A percentile compares a stretch with the other conserved stretches of the same genome.
Evolutionary conservation across 345 rosid species (phyloP).

Genomic region (Odontarrhena argentea): DNA sequence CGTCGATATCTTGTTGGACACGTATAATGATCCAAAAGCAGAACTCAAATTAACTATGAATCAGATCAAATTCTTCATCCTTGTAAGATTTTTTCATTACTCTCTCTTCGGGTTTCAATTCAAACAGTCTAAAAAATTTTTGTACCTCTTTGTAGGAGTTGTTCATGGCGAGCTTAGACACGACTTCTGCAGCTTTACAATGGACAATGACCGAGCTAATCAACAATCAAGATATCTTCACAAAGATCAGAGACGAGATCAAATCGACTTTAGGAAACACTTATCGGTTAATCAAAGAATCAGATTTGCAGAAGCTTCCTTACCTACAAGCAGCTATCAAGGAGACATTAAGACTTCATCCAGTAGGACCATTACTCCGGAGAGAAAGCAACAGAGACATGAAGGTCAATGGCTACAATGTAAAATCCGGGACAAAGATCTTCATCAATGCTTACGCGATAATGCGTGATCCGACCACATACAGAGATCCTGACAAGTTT

Average conservation of each 20-base stretch:
- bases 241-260: conserved; percentile 61
- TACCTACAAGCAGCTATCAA: conserved; percentile 64
- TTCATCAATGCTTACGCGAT: conserved; percentile 41
- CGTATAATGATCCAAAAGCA: conserved; percentile 49
- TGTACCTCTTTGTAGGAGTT: conserved; percentile 28
- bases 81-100: conserved; percentile 43
- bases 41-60: conserved; percentile 58
- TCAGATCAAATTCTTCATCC: conserved; percentile 66
- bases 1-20: conserved; percentile 63
- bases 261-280: conserved; percentile 42
- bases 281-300: conserved; percentile 57
- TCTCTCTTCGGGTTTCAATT: neutral
- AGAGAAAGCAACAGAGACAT: conserved; percentile 52
- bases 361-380: conserved; percentile 60
- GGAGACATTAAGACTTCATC: conserved; percentile 79
- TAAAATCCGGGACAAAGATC: conserved; percentile 40
- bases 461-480: conserved; percentile 37
- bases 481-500: conserved; percentile 42
- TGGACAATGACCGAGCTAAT: conserved; percentile 78
- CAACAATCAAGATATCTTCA: conserved; percentile 51
- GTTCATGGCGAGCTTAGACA: conserved; percentile 43
- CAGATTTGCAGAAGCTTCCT: conserved; percentile 61
- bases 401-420: conserved; percentile 32
- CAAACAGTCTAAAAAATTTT: neutral
- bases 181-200: conserved; percentile 45